Evolutionary conservation across 2,329 filamentous ascomycete genomes (phyloP).

Genomic region (Gremmenia infestans): DNA sequence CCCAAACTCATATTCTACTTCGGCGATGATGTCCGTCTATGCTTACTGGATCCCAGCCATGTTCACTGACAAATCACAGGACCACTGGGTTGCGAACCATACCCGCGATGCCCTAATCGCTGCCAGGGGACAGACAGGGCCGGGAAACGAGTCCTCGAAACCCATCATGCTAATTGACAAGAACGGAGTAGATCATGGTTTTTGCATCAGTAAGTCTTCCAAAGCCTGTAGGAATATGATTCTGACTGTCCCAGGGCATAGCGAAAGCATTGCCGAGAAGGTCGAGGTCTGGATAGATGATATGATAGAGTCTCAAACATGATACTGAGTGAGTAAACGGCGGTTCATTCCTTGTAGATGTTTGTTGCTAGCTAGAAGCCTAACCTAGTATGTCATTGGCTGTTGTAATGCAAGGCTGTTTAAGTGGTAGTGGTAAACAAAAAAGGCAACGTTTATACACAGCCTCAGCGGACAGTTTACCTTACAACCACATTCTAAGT

Average conservation of each 20-base stretch:
- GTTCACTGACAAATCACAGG: slow-evolving; percentile 26
- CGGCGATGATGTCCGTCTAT: slow-evolving; percentile 37
- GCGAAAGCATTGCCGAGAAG: slow-evolving; percentile 45
- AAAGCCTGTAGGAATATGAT: not conserved
- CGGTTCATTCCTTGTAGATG: not conserved
- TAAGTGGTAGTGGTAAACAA: too few species aligned
- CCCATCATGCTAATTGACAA: slow-evolving; percentile 51
- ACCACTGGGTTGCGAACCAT: slow-evolving; percentile 58
- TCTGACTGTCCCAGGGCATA: slow-evolving; percentile 36
- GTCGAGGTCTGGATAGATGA: slow-evolving; percentile 35
- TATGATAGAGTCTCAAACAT: slow-evolving; percentile 13
- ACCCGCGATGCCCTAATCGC: slow-evolving; percentile 53
- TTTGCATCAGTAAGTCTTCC: slow-evolving; percentile 47
- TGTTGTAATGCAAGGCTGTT: too few species aligned
- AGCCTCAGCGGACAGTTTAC: too few species aligned
- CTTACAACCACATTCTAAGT: too few species aligned
- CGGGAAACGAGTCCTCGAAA: slow-evolving; percentile 29
- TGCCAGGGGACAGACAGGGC: slow-evolving; percentile 31
- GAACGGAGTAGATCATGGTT: slow-evolving; percentile 53
- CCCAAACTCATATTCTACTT: slow-evolving; percentile 57
- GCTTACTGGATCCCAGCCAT: not conserved
- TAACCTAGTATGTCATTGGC: not conserved
- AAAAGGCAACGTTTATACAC: too few species aligned
- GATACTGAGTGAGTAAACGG: not conserved
- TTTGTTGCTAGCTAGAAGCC: not conserved